Evolutionary conservation across 352 stramenopile species (phyloP).

Genomic region (Globisporangium takayamanum): DNA sequence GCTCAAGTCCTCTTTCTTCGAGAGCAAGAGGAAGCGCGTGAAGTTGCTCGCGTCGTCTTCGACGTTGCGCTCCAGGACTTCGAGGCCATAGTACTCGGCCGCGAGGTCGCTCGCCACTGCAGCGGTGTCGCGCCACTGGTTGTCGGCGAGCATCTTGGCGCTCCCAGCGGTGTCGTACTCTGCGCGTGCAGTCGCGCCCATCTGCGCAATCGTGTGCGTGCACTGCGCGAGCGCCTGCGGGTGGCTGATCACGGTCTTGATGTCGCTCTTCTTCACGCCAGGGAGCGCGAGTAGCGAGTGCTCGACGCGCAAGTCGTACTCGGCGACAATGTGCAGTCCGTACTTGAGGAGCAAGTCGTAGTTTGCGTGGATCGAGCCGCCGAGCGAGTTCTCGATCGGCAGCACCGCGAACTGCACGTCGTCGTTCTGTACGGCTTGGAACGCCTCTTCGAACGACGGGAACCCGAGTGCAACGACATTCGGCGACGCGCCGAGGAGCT

Average conservation of each 20-base stretch:
- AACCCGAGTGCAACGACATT: conserved; percentile 62
- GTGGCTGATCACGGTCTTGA: conserved; percentile 96
- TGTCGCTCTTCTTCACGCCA: conserved; percentile 79
- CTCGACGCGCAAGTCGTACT: conserved; percentile 75
- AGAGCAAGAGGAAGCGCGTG: conserved; percentile 90
- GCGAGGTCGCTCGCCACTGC: conserved; percentile 95
- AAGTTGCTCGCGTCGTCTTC: conserved; percentile 92
- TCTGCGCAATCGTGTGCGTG: conserved; percentile 89
- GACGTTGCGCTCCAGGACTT: conserved; percentile 84
- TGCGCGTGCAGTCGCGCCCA: conserved; percentile 70
- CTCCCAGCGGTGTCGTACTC: conserved; percentile 97
- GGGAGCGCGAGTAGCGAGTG: conserved; percentile 92
- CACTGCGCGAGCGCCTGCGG: conserved; percentile 96
- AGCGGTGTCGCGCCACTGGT: conserved; percentile 77
- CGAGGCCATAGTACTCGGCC: conserved; percentile 91
- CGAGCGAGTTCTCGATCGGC: conserved; percentile 93
- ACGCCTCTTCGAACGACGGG: conserved; percentile 47
- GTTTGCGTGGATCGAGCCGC: conserved; percentile 94
- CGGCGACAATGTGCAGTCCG: conserved; percentile 56
- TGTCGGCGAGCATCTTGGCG: conserved; percentile 95
- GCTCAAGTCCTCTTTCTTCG: conserved; percentile 46
- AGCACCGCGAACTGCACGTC: conserved; percentile 92
- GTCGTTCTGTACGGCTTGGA: conserved; percentile 51
- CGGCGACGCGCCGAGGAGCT: conserved; percentile 75
- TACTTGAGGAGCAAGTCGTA: conserved; percentile 86